Base-by-base conservation (phyloP, 345 rosid genomes). In the Camelina sativa region DNA sequence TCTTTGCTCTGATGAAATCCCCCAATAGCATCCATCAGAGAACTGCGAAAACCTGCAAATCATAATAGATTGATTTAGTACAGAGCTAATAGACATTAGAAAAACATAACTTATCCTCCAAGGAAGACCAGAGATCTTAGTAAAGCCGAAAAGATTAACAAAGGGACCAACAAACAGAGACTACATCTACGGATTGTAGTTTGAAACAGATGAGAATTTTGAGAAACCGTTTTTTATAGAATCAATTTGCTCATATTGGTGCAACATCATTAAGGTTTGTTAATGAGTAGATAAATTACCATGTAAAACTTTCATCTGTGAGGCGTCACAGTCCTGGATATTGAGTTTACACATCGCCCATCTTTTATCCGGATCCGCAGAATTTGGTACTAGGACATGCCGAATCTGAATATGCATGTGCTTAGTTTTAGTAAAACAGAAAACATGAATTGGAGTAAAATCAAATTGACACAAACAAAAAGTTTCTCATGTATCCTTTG, bases 271-370 rank as follows among this genome's bases (percentile, higher is more conserved):
- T 48, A 53, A 16, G 56, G 51, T 62, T 57, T 38, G 48, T 1
- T 34, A 15, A 43, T n/a, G 38, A 44, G 71, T 57, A 30, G 10
- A 30, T 44, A 22, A 55, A 69, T 66, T 82, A 93, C 98, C 95
- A 37, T 87, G 88, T 28, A 89, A 70, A 47, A 80, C 75, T 77
- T 85, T 81, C 51, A 87, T 73, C 74, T 89, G 93, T 69, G 72
- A 59, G 53, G 80, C 82, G 78, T 73, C 78, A 78, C 98, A 91
- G 70, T 83, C 80, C 19, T 50, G 57, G 67, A 89, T 75, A 72
- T 76, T 85, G 80, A 86, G 56, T 80, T 84, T 85, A 84, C 98
- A 91, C 64, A 65, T 82, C 53, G 48, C 73, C 98, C 96, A 94
- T 55, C 72, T 32, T 67, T 79, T 52, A 63, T 44, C 71, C 67